Evolutionary conservation across 441 rosid species (phyloP), one percentile per base, ranked within the genome.

Genomic region (Omphalea diandra): DNA sequence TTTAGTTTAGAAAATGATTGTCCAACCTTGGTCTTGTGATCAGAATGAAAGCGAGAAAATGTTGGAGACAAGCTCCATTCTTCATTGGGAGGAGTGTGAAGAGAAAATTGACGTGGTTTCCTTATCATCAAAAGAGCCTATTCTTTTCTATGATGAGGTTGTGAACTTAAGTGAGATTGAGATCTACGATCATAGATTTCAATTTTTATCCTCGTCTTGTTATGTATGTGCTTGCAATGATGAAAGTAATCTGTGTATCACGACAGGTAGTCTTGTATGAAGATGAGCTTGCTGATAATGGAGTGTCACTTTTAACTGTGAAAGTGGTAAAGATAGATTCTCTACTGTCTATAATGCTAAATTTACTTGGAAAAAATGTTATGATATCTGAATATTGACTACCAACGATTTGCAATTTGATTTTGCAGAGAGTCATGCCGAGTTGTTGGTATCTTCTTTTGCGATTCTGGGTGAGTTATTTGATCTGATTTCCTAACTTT

Each of bases 71-170:
- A 75, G 71, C 63, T 71, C 74, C 56, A 69, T 49, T 73, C 81
- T 86, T 46, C 76, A 61, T 18, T 94, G 98, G 99, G 92, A 88
- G 83, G 94, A 92, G 70, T 83, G 90, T 47, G 57, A 87, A 67
- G 96, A 94, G 74, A 73, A 81, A 74, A 85, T 94, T 81, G 94
- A 92, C 80, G 61, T 87, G 75, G 94, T 72, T 75, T 81, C 96
- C 44, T 80, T 94, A 52, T 81, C 96, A n/a, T 77, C 83, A 38
- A 94, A 86, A 81, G 99, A 94, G 81, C 94, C 98, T 74, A 94
- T 94, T 88, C 98, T 94, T 73, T 94, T 89, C 83, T 94, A 85
- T 74, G 99, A 94, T 77, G 99, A 94, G 94, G 97, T 90, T 67
- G 61, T 69, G 38, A 40, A 65, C 63, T 50, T 77, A 27, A 53